Evolutionary conservation across 225 moss, liverwort and hornwort genomes (phyloP), one percentile per base, ranked within the genome.

Genomic region (Rhytidiadelphus loreus): DNA sequence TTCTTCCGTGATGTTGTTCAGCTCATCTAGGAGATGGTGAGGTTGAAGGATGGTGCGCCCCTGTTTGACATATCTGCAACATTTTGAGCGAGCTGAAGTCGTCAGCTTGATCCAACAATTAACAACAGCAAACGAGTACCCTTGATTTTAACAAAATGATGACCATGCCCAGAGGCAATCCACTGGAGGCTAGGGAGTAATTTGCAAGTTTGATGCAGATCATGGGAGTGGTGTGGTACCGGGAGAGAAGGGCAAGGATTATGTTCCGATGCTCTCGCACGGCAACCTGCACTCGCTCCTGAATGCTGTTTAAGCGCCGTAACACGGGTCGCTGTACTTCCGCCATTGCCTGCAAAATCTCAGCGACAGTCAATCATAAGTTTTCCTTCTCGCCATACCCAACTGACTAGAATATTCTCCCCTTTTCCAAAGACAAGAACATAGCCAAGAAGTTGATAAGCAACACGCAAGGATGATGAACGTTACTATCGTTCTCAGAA

Each of bases 1-100:
- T 19, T 72, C 91, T 79, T 91, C 87, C 65, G 91, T 33, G 61
- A 90, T 83, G 43, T 61, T 86, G 44, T 88, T 44, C 50, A 97
- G 93, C 91, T 95, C 96, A 83, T 96, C 93, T 43, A 92, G 44
- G 26, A 98, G 90, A 81, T 97, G 96, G 66, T 97, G 93, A n/a
- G 96, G 94, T 90, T 97, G 98, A 44, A 98, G 88, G 69, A 97
- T 89, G 13, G 95, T 90, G 37, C 91, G 83, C 84, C 98, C 98
- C 87, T 93, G 92, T 22, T 88, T 90, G 71, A 96, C 94, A 82
- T 92, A 95, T 24, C 97, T 97, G 94, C 84, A 75, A 68, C 75
- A 77, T 26, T 80, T 55, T n/a, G 63, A 41, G 71, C 89, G 44
- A 73, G 41, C 57, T 52, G 61, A 82, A 77, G 29, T 46, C 35